Evolutionary conservation across 2,329 filamentous ascomycete genomes (phyloP).

Genomic region (Penicillium sumatraense): DNA sequence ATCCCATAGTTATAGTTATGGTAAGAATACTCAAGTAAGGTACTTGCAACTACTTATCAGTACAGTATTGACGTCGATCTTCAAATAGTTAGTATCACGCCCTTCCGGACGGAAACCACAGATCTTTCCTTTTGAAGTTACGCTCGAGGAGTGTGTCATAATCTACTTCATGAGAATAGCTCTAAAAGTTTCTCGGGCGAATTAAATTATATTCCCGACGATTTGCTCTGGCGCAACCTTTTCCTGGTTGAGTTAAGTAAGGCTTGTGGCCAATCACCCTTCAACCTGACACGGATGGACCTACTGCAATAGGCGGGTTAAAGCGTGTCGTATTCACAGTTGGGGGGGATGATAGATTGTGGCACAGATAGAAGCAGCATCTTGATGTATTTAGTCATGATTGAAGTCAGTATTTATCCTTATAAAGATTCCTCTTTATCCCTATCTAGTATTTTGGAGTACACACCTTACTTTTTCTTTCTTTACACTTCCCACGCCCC

Average conservation of each 20-base stretch:
- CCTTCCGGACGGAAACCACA: constrained; percentile 3
- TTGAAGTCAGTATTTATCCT: no score
- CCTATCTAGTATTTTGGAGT: no score
- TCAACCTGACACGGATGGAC: constrained; percentile 17
- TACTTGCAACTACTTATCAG: no score
- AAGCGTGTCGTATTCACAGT: constrained; percentile 9
- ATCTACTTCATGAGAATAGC: background rate
- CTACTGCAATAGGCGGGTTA: constrained; percentile 14
- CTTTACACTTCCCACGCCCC: no score
- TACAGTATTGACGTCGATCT: no score
- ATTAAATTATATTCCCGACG: background rate
- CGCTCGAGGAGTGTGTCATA: no score
- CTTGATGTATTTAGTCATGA: background rate
- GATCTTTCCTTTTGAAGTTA: background rate
- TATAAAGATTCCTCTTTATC: no score
- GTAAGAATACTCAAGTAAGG: no score
- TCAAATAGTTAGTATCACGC: no score
- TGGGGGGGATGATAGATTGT: background rate
- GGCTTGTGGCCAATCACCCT: constrained; percentile 9
- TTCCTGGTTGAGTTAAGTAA: constrained; percentile 1
- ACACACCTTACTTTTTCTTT: no score
- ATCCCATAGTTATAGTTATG: no score
- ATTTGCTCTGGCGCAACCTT: background rate
- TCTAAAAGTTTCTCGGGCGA: constrained; percentile 7
- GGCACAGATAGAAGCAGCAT: background rate